Evolutionary conservation across 2,329 filamentous ascomycete genomes (phyloP).

Genomic region (Neophaeococcomyces aloes): DNA sequence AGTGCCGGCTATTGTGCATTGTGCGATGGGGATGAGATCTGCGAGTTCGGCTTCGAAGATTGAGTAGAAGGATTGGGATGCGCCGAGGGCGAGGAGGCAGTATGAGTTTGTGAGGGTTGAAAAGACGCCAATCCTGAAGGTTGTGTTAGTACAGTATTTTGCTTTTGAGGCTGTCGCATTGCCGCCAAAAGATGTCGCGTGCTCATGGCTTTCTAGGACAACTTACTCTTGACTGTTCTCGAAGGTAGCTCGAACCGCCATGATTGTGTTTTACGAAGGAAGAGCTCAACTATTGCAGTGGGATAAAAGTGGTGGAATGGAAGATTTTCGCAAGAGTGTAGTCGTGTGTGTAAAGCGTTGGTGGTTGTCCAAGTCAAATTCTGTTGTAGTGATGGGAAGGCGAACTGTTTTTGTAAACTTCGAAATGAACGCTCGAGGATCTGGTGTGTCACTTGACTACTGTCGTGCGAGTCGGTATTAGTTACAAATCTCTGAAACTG

Average conservation of each 20-base stretch:
- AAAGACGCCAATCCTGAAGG: slow-evolving; percentile 95
- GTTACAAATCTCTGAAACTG: too few relatives aligned
- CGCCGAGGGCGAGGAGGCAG: slow-evolving; percentile 84
- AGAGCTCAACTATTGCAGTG: too few relatives aligned
- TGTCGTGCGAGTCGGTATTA: too few relatives aligned
- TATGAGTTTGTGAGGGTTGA: slow-evolving; percentile 94
- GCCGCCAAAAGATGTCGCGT: too few relatives aligned
- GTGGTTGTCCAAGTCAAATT: too few relatives aligned
- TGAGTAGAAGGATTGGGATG: slow-evolving; percentile 98
- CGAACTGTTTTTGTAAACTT: too few relatives aligned
- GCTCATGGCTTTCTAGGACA: too few relatives aligned
- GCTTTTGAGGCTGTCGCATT: too few relatives aligned
- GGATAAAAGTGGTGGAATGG: background rate
- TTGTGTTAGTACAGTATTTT: too few relatives aligned
- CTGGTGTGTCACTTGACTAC: too few relatives aligned
- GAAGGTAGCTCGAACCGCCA: slow-evolving; percentile 41
- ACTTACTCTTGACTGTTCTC: slow-evolving; percentile 44
- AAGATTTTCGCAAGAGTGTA: background rate
- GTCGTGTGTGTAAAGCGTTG: background rate
- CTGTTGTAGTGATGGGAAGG: too few relatives aligned
- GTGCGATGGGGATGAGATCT: slow-evolving; percentile 93
- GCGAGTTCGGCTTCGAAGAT: slow-evolving; percentile 96
- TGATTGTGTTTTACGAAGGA: slow-evolving; percentile 23
- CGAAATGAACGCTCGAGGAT: too few relatives aligned
- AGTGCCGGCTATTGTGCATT: slow-evolving; percentile 91